Conservation (phyloP, 208 protist species). For the Leishmania martiniquensis region DNA sequence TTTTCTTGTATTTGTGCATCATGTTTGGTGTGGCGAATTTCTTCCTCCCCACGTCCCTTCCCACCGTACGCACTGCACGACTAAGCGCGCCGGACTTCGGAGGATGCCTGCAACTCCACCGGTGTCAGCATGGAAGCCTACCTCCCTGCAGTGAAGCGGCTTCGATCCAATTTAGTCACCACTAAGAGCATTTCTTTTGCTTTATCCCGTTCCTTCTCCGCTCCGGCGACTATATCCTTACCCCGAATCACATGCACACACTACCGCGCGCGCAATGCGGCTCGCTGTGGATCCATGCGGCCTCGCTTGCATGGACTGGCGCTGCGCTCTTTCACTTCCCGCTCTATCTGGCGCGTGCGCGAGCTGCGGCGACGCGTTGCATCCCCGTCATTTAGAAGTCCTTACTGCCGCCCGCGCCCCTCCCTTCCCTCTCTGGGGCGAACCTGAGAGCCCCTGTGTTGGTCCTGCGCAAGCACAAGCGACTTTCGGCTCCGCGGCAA, state of each 20-base stretch:
- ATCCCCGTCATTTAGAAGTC: not conserved
- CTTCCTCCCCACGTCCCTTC: too few relatives aligned
- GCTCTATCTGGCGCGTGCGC: not conserved
- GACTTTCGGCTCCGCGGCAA: not conserved
- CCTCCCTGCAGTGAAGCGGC: not conserved
- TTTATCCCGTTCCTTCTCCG: not conserved
- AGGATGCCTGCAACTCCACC: not conserved
- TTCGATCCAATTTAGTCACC: too few relatives aligned
- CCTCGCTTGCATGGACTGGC: not conserved
- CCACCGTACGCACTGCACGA: too few relatives aligned
- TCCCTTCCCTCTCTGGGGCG: not conserved
- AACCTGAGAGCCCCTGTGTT: not conserved
- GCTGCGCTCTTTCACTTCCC: not conserved
- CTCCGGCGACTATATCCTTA: not conserved
- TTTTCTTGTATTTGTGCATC: too few relatives aligned
- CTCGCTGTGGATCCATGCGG: not conserved
- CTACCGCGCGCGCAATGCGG: not conserved
- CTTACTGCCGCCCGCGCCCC: not conserved
- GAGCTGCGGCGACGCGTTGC: not conserved
- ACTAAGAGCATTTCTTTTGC: not conserved
- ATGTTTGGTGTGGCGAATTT: too few relatives aligned
- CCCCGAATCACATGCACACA: not conserved
- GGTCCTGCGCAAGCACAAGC: not conserved
- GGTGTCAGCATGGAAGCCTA: not conserved
- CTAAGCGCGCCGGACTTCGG: too few relatives aligned